Percentiles rank a stretch among this genome's conserved stretches.
Evolutionary conservation across 352 stramenopile genomes (phyloP).

Genomic region (Phytophthora nicotianae): DNA sequence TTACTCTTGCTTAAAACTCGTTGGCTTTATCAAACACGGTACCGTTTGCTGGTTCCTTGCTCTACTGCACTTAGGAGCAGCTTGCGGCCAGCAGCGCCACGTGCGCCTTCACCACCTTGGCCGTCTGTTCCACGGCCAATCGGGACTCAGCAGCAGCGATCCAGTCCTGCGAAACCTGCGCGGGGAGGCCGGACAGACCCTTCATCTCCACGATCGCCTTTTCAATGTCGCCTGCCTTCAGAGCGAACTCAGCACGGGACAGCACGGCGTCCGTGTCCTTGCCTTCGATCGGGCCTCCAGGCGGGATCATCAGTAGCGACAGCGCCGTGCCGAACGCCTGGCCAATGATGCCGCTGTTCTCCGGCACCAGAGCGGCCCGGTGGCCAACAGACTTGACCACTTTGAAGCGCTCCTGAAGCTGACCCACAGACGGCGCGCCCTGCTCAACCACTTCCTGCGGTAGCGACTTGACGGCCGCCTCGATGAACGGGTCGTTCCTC

Average conservation of each 20-base stretch:
- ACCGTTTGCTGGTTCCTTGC: slow-evolving; percentile 9
- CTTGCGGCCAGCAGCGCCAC: slow-evolving; percentile 81
- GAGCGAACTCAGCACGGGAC: slow-evolving; percentile 80
- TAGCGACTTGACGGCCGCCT: slow-evolving; percentile 67
- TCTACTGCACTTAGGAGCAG: slow-evolving; percentile 56
- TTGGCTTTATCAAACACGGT: slow-evolving; percentile 33
- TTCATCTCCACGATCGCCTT: slow-evolving; percentile 75
- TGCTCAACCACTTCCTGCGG: slow-evolving; percentile 64
- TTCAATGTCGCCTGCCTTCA: slow-evolving; percentile 85
- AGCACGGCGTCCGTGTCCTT: slow-evolving; percentile 74
- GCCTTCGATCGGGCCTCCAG: slow-evolving; percentile 77
- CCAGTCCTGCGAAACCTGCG: slow-evolving; percentile 80
- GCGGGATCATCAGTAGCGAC: slow-evolving; percentile 79
- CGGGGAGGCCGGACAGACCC: slow-evolving; percentile 61
- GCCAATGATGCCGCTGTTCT: slow-evolving; percentile 70
- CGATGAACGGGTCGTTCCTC: slow-evolving; percentile 78
- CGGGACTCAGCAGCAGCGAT: slow-evolving; percentile 72
- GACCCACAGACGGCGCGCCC: slow-evolving; percentile 69
- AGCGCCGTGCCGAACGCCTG: slow-evolving; percentile 75
- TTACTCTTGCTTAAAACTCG: slow-evolving; percentile 29
- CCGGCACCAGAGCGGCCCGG: slow-evolving; percentile 68
- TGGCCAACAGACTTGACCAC: slow-evolving; percentile 77
- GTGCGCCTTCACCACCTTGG: slow-evolving; percentile 86
- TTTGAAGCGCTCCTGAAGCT: slow-evolving; percentile 86
- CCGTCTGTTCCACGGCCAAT: slow-evolving; percentile 81